A percentile compares a stretch with the other conserved stretches of the same genome.
Evolutionary conservation across 148 eudicot genomes (phyloP).

Genomic region (Spergularia marina): DNA sequence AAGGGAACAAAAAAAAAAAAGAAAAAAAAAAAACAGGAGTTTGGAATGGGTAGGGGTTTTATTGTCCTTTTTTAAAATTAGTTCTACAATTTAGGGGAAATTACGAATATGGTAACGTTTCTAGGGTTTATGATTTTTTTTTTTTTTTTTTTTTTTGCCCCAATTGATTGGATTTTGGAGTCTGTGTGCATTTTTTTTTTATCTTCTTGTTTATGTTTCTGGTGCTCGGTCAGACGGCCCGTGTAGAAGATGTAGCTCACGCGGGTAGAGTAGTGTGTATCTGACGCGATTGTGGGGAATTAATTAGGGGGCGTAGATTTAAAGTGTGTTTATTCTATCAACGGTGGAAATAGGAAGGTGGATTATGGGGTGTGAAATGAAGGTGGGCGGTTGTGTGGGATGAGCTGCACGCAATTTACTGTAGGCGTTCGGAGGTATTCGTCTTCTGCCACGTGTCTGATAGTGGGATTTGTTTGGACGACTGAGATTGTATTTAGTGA

Average conservation of each 20-base stretch:
- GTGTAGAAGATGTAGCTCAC: neutral
- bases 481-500: no score
- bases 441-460: no score
- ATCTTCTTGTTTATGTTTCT: neutral
- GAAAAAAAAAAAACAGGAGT: no score
- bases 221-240: conserved; percentile 1
- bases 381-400: neutral
- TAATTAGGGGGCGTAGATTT: neutral
- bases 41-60: neutral
- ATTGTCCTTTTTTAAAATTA: neutral
- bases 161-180: neutral
- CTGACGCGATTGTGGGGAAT: neutral
- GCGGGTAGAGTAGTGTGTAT: neutral
- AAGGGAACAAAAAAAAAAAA: neutral
- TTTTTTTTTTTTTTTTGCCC: conserved; percentile 6
- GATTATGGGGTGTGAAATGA: neutral
- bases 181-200: neutral
- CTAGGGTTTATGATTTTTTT: conserved; percentile 33
- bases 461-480: no score
- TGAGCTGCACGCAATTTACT: no score
- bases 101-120: conserved; percentile 23
- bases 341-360: neutral
- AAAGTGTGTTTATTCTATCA: neutral
- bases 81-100: conserved; percentile 19
- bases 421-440: no score